Evolutionary conservation across 2,329 filamentous ascomycete species (phyloP), one percentile per base, ranked within the genome.

Genomic region (Esteya vermicola): DNA sequence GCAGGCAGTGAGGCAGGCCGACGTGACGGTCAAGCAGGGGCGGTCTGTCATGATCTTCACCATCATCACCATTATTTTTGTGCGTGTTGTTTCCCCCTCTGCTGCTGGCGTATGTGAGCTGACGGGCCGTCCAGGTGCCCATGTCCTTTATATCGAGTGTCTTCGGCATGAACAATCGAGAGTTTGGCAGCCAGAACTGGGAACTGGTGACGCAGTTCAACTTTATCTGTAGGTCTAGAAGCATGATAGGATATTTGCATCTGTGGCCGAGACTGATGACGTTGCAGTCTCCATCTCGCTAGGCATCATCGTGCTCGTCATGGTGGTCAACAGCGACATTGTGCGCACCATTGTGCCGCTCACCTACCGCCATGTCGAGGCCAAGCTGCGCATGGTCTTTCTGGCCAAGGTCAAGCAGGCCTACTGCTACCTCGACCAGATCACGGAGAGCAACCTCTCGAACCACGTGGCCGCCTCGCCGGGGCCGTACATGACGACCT

Each of bases 41-140:
- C 53, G 57, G 0, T 57, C 62, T 2, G 61, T 68, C 38, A 62
- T 68, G 56, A 51, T 62, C 2, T 67, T 68, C 40, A 67, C 64
- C 0, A 45, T 66, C 3, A 59, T 66, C 1, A 67, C 64, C 0
- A 65, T 67, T 31, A 47, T 66, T 21, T 67, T 68, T 39, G 62
- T 64, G 45, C 49, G 60, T 46, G 0, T 35, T 21, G 7, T 20
- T 6, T 5, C 4, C 6, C 7, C 6, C 9, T 12, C 21, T 6
- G 4, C 2, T 13, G 20, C 19, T 6, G 4, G 10, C 14, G 9
- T 4, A 3, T 4, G 2, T 23, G 10, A n/a, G 9, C n/a, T 33
- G n/a, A 28, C 20, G 4, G 3, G 6, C 9, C 3, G 1, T 3
- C 4, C 23, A 57, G 59, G 47, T 61, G 1, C 59, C 60, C 1